phyloP scores from a whole-genome alignment of 805 yeast species.

The Saturnispora dispora region DNA sequence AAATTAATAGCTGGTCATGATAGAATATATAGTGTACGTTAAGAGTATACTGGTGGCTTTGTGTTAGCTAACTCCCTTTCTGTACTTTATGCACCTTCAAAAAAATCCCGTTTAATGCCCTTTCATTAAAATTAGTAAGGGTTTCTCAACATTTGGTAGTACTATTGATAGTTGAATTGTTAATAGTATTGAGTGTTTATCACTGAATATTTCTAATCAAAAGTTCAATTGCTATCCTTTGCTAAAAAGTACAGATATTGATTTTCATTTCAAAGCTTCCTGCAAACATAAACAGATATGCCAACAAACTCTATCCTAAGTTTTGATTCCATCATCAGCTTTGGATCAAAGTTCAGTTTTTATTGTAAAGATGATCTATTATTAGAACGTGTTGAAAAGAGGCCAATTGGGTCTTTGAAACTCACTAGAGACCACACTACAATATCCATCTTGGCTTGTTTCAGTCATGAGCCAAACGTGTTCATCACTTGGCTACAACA shows the following conservation, averaged over 20 bases:
- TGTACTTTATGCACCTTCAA: background rate
- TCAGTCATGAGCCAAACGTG: background rate
- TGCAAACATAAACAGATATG: background rate
- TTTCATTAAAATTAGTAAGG: background rate
- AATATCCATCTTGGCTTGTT: background rate
- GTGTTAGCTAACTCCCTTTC: background rate
- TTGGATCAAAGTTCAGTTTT: background rate
- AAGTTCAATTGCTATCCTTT: no score
- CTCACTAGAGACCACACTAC: background rate
- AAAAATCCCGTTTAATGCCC: background rate
- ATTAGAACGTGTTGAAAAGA: background rate
- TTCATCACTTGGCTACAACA: background rate
- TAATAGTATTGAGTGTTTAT: no score
- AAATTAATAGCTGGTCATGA: no score
- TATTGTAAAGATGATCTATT: background rate
- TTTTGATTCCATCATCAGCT: background rate
- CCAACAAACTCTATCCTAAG: background rate
- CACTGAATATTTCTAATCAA: no score
- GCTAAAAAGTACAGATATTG: no score
- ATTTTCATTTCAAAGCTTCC: no score
- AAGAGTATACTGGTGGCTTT: background rate
- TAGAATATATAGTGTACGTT: no score
- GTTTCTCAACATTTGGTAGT: background rate
- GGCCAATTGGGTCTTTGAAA: background rate
- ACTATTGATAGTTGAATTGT: no score